Percentiles rank a stretch among this genome's conserved stretches.
phyloP scores from a whole-genome alignment of 257 asterid genomes.

The Solanum etuberosum region DNA sequence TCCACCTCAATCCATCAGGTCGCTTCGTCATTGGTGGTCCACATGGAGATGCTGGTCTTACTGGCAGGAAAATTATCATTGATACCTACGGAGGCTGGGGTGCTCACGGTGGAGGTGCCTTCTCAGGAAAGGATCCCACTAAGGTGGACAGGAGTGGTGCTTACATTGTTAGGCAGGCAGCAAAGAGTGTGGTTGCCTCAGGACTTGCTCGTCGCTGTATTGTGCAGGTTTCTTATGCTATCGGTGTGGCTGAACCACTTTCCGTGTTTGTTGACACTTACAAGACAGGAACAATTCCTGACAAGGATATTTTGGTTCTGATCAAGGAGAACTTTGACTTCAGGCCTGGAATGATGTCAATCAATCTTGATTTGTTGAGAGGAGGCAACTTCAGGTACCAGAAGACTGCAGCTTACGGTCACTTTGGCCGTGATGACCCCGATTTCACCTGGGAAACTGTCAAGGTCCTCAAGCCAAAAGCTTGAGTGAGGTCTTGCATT shows the following conservation, averaged over 20 bases:
- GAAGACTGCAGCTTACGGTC: constrained; percentile 92
- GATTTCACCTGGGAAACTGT: constrained; percentile 88
- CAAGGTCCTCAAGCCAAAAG: constrained; percentile 79
- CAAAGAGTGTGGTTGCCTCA: constrained; percentile 85
- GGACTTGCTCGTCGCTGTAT: constrained; percentile 80
- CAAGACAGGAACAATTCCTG: constrained; percentile 77
- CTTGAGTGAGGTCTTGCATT: constrained; percentile 28
- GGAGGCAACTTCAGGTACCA: constrained; percentile 81
- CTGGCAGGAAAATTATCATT: constrained; percentile 78
- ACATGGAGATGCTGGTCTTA: constrained; percentile 87
- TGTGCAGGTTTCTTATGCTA: constrained; percentile 86
- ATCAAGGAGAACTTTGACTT: constrained; percentile 82
- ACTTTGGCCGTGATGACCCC: constrained; percentile 77
- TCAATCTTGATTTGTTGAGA: constrained; percentile 70
- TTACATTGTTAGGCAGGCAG: constrained; percentile 80
- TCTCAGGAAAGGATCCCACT: constrained; percentile 86
- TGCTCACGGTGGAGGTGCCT: constrained; percentile 92
- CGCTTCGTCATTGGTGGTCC: constrained; percentile 90
- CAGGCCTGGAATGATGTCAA: constrained; percentile 93
- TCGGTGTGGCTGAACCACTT: constrained; percentile 86
- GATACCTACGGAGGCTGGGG: constrained; percentile 97
- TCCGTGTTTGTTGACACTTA: constrained; percentile 79
- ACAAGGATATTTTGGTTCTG: constrained; percentile 56
- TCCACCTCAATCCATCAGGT: constrained; percentile 89
- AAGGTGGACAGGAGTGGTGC: constrained; percentile 97